Evolutionary conservation across 148 eudicot genomes (phyloP).

Genomic region (Amaranthus hypochondriacus): DNA sequence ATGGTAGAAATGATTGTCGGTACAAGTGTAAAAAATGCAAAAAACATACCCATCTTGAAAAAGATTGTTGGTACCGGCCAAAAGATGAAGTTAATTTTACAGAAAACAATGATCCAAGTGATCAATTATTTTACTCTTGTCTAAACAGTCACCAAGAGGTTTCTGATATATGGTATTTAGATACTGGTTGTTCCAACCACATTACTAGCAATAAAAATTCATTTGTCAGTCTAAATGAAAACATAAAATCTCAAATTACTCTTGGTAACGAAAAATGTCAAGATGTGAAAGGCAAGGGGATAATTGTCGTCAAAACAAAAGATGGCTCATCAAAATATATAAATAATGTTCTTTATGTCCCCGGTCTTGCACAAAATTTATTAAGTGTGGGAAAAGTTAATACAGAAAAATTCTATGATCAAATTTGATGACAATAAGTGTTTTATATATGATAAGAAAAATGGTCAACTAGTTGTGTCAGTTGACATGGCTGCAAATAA

Average conservation of each 20-base stretch:
- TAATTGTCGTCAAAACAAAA: constrained; percentile 3
- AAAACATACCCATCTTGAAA: background rate
- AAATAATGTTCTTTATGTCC: constrained; percentile 5
- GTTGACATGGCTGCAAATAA: constrained; percentile 1
- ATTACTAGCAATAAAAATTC: constrained; percentile 1
- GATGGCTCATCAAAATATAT: background rate
- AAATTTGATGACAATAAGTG: constrained; percentile 8
- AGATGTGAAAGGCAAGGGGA: constrained; percentile 6
- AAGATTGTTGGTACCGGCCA: background rate
- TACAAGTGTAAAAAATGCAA: background rate
- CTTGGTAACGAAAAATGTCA: constrained; percentile 7
- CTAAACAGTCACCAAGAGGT: background rate
- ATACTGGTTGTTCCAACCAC: constrained; percentile 13
- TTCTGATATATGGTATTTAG: background rate
- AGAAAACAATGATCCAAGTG: background rate
- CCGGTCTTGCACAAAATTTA: constrained; percentile 5
- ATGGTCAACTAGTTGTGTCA: background rate
- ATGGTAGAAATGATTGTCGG: background rate
- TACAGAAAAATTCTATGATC: background rate
- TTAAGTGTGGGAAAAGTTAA: constrained; percentile 7
- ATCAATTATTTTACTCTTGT: constrained; percentile 7
- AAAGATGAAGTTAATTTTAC: constrained; percentile 10
- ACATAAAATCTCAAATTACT: background rate
- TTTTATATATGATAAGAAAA: constrained; percentile 1
- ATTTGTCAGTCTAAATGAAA: background rate